phyloP scores from a whole-genome alignment of 2,329 filamentous ascomycete genomes.

The Neofusicoccum sp. region DNA sequence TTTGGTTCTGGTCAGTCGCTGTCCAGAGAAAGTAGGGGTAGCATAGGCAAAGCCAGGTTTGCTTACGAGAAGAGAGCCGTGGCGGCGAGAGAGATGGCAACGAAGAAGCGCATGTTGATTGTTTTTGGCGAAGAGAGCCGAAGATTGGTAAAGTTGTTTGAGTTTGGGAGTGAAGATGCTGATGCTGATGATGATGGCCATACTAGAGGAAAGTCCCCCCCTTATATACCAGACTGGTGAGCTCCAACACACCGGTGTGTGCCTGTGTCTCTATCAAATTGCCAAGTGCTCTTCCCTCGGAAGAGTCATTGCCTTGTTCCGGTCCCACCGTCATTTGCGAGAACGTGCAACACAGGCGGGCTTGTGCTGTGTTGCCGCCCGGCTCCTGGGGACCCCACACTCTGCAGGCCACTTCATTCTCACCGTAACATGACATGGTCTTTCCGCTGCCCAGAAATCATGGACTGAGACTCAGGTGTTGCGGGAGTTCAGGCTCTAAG shows the following conservation, averaged over 20 bases:
- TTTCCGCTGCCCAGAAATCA: no score
- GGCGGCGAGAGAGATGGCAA: not conserved
- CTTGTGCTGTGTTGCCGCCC: not conserved
- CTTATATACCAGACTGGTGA: not conserved
- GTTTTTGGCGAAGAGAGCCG: not conserved
- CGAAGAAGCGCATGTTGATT: not conserved
- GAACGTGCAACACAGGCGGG: not conserved
- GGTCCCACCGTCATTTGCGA: not conserved
- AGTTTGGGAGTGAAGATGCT: not conserved
- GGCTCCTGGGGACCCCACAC: no score
- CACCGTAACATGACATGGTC: not conserved
- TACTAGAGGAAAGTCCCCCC: not conserved
- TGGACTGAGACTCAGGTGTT: not conserved
- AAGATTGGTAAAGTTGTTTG: not conserved
- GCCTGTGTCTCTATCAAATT: no score
- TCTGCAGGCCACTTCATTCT: not conserved
- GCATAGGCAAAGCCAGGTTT: not conserved
- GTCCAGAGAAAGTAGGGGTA: not conserved
- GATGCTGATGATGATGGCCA: not conserved
- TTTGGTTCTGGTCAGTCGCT: not conserved
- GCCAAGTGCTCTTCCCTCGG: no score
- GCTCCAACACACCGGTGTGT: not conserved
- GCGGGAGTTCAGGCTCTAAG: not conserved
- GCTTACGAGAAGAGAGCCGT: not conserved
- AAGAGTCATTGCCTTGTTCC: not conserved